A percentile compares a stretch with the other conserved stretches of the same genome.
Conservation (phyloP, 345 rosid species). For the Isatis tinctoria region DNA sequence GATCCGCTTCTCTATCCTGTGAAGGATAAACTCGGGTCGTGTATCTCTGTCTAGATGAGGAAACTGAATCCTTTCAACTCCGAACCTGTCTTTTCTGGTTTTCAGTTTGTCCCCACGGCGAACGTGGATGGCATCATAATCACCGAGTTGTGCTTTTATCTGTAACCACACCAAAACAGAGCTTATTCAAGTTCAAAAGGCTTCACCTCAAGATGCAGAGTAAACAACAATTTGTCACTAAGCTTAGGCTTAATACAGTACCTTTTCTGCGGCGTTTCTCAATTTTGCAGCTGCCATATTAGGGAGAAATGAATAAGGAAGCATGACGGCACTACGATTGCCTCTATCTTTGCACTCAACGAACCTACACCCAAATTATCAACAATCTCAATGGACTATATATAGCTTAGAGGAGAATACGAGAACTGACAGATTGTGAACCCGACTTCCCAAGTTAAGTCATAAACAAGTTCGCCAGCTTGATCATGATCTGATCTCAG, state of each 20-base stretch:
- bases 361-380: slow-evolving; percentile 55
- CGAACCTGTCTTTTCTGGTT: slow-evolving; percentile 82
- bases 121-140: slow-evolving; percentile 93
- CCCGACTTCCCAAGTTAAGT: not conserved
- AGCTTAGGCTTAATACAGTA: slow-evolving; percentile 2
- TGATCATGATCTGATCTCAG: not conserved
- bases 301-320: slow-evolving; percentile 92
- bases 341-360: slow-evolving; percentile 94
- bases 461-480: not conserved
- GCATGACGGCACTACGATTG: slow-evolving; percentile 62
- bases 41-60: slow-evolving; percentile 98
- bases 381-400: not conserved
- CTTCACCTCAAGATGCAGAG: slow-evolving; percentile 5
- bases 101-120: slow-evolving; percentile 93
- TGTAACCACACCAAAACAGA: slow-evolving; percentile 28
- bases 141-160: slow-evolving; percentile 73
- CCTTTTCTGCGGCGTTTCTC: slow-evolving; percentile 74
- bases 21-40: slow-evolving; percentile 76
- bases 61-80: slow-evolving; percentile 74
- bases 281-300: slow-evolving; percentile 65
- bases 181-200: not conserved
- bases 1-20: slow-evolving; percentile 68
- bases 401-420: not conserved
- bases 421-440: not conserved
- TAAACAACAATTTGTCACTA: not conserved